These are phyloP conservation scores for Aspergillus sp. DNA, from an alignment of 2,329 filamentous ascomycete species.

Conservation along the genomic window DNA sequence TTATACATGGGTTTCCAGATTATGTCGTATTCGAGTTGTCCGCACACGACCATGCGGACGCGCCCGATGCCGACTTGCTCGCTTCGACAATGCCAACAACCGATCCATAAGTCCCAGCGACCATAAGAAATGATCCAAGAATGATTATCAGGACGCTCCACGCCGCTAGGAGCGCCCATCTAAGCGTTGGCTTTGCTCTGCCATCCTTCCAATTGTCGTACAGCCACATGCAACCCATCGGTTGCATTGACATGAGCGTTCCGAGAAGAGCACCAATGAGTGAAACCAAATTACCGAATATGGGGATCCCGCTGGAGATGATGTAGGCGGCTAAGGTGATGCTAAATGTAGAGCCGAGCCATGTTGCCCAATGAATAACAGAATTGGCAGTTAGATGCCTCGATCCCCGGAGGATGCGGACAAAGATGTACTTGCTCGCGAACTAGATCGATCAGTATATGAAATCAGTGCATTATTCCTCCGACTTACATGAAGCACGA, in stretches of 20 bases:
- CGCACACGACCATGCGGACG: slow-evolving; percentile 34
- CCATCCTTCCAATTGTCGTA: slow-evolving; percentile 25
- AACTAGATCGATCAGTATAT: slow-evolving; percentile 2
- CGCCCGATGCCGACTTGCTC: slow-evolving; percentile 27
- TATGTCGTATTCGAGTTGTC: slow-evolving; percentile 29
- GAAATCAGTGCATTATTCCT: neutral
- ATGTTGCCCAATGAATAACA: slow-evolving; percentile 10
- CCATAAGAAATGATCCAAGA: slow-evolving; percentile 33
- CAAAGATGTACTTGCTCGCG: slow-evolving; percentile 10
- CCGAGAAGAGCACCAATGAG: slow-evolving; percentile 13
- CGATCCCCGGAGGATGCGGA: slow-evolving; percentile 10
- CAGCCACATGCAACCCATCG: slow-evolving; percentile 14
- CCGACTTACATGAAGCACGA: slow-evolving; percentile 12
- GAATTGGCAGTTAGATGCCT: slow-evolving; percentile 9
- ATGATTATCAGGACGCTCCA: slow-evolving; percentile 27
- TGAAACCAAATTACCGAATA: slow-evolving; percentile 11
- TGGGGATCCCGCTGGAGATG: slow-evolving; percentile 13
- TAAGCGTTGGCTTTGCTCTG: slow-evolving; percentile 6
- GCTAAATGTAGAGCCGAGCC: slow-evolving; percentile 12
- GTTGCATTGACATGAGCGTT: slow-evolving; percentile 11
- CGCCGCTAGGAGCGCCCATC: slow-evolving; percentile 12
- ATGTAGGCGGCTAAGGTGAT: slow-evolving; percentile 10
- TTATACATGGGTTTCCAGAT: no score
- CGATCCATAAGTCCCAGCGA: slow-evolving; percentile 39
- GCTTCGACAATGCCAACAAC: slow-evolving; percentile 32